Conservation (phyloP, 2,329 filamentous ascomycete genomes). For the Didymella exigua region DNA sequence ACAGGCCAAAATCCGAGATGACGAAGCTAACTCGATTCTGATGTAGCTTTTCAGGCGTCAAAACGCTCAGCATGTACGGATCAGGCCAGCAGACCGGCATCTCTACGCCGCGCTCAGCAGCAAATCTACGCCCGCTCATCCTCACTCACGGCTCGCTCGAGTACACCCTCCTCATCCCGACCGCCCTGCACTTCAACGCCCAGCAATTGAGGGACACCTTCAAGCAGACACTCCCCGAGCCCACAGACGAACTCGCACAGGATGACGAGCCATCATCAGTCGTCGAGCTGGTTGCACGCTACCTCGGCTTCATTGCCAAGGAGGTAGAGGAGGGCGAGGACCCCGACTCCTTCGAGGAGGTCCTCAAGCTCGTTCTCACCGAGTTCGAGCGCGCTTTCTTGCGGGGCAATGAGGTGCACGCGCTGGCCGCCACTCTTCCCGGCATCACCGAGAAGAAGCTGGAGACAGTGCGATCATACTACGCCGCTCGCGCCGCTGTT, state of each 20-base stretch:
- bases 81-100: conserved; percentile 93
- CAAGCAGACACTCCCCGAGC: conserved; percentile 78
- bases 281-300: conserved; percentile 88
- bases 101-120: conserved; percentile 91
- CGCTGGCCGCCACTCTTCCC: conserved; percentile 80
- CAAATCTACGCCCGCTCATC: conserved; percentile 88
- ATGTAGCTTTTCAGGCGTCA: conserved; percentile 15
- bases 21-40: conserved; percentile 10
- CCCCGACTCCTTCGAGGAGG: conserved; percentile 87
- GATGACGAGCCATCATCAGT: conserved; percentile 99
- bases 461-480: conserved; percentile 88
- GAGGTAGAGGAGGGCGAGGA: conserved; percentile 95
- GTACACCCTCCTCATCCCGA: conserved; percentile 93
- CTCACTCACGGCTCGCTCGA: conserved; percentile 94
- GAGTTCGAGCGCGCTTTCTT: conserved; percentile 97
- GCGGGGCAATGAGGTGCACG: conserved; percentile 94
- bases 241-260: conserved; percentile 95
- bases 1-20: conserved; percentile 4
- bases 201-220: conserved; percentile 93
- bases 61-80: conserved; percentile 69
- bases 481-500: conserved; percentile 80
- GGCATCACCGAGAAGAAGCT: conserved; percentile 94
- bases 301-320: conserved; percentile 85
- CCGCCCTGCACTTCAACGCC: conserved; percentile 93
- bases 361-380: conserved; percentile 88